These are phyloP conservation scores for Calvatia gigantea DNA, from an alignment of 768 basidiomycete species.

Conservation along the genomic window DNA sequence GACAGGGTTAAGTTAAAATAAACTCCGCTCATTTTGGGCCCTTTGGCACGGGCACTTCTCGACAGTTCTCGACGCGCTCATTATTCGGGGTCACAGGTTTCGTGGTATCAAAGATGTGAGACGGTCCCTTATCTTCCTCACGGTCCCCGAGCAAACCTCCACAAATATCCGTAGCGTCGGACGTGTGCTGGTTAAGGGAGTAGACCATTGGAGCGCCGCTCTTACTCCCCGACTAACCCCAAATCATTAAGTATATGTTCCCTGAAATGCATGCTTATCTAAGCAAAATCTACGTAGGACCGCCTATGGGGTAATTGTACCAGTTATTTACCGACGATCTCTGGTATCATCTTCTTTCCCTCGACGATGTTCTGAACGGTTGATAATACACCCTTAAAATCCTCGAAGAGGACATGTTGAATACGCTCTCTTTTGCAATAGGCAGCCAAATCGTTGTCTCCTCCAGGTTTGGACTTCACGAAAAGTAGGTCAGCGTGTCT, in stretches of 20 bases:
- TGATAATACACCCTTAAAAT: constrained; percentile 61
- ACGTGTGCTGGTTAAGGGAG: too few species aligned
- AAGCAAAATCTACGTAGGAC: too few species aligned
- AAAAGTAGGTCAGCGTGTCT: constrained; percentile 92
- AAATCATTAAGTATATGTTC: too few species aligned
- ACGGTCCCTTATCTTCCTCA: not conserved
- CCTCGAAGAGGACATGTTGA: constrained; percentile 70
- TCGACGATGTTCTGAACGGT: constrained; percentile 67
- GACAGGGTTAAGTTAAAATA: too few species aligned
- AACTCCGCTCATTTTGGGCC: too few species aligned
- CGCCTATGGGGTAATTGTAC: not conserved
- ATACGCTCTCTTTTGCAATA: constrained; percentile 83
- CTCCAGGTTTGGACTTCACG: constrained; percentile 75
- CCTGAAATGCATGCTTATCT: too few species aligned
- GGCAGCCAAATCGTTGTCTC: constrained; percentile 81
- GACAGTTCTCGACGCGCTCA: too few species aligned
- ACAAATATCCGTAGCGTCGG: not conserved
- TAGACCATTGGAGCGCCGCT: too few species aligned
- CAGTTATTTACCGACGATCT: constrained; percentile 31
- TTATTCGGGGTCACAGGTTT: not conserved
- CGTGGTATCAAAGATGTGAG: not conserved
- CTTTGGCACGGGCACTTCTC: too few species aligned
- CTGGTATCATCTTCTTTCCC: constrained; percentile 57
- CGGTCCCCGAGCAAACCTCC: not conserved
- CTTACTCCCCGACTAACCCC: too few species aligned